Evolutionary conservation across 352 stramenopile genomes (phyloP).

Genomic region (Pythium biforme): DNA sequence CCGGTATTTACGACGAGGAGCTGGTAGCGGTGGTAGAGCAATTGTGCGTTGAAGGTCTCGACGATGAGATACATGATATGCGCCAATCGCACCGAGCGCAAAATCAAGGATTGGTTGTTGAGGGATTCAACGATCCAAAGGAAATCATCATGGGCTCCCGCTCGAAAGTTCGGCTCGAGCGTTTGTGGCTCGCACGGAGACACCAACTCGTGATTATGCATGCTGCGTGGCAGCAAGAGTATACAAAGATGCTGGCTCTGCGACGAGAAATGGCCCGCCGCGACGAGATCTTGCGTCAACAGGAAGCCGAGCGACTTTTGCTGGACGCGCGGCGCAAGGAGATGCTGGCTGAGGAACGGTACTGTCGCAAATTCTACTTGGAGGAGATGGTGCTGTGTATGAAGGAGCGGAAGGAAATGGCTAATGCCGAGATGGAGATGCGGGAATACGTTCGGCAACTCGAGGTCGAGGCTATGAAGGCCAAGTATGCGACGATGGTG

Average conservation of each 20-base stretch:
- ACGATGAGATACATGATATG: conserved; percentile 18
- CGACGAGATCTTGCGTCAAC: conserved; percentile 45
- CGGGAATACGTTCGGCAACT: conserved; percentile 61
- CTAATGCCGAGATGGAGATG: conserved; percentile 64
- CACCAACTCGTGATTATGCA: conserved; percentile 36
- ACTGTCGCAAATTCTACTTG: conserved; percentile 62
- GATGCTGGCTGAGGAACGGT: conserved; percentile 65
- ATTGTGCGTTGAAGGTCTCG: conserved; percentile 30
- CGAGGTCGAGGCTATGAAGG: conserved; percentile 69
- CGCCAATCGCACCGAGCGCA: not conserved
- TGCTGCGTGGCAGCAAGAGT: conserved; percentile 45
- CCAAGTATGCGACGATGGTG: conserved; percentile 69
- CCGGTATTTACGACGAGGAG: conserved; percentile 30
- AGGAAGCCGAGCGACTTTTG: conserved; percentile 46
- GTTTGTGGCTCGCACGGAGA: conserved; percentile 43
- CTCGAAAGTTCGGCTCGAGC: conserved; percentile 31
- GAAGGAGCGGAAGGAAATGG: conserved; percentile 64
- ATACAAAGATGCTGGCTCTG: conserved; percentile 43
- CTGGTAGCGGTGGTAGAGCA: conserved; percentile 25
- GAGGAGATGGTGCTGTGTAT: conserved; percentile 62
- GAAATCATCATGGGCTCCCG: not conserved
- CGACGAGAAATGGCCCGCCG: conserved; percentile 49
- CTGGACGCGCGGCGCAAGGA: conserved; percentile 50
- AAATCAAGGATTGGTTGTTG: conserved; percentile 13
- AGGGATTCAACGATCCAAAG: not conserved